Conservation (phyloP, 1,139 yeast genomes). For the Saccharomyces hybrid region DNA sequence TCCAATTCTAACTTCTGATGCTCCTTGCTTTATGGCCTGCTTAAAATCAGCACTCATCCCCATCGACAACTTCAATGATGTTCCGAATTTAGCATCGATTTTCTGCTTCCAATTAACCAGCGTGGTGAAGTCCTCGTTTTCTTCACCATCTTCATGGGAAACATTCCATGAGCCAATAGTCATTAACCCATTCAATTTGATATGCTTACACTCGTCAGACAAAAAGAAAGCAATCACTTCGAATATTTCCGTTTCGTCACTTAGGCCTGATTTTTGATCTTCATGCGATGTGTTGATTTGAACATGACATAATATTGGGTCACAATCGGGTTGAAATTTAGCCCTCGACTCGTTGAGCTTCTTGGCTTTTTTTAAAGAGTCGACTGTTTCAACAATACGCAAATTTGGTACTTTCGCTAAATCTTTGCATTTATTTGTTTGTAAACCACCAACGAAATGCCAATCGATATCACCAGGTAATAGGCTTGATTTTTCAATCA, state of each 20-base stretch:
- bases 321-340: conserved; percentile 33
- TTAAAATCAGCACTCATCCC: conserved; percentile 91
- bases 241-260: conserved; percentile 35
- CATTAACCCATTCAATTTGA: conserved; percentile 74
- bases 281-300: conserved; percentile 91
- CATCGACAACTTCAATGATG: conserved; percentile 69
- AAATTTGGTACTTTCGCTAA: conserved; percentile 68
- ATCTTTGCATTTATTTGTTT: conserved; percentile 83
- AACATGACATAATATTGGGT: conserved; percentile 47
- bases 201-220: conserved; percentile 42
- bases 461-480: conserved; percentile 84
- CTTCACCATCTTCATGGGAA: conserved; percentile 44
- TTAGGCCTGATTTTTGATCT: conserved; percentile 77
- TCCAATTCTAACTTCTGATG: conserved; percentile 85
- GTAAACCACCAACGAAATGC: conserved; percentile 95
- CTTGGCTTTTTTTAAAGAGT: conserved; percentile 71
- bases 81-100: conserved; percentile 41
- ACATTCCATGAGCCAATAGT: conserved; percentile 85
- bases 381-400: conserved; percentile 81
- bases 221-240: conserved; percentile 45
- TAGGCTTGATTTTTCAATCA: conserved; percentile 58
- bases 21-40: conserved; percentile 85
- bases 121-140: conserved; percentile 61
- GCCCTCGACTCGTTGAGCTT: conserved; percentile 64
- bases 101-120: conserved; percentile 43